phyloP scores from a whole-genome alignment of 163 green algal species.

The Coccomyxa subellipsoidea region DNA sequence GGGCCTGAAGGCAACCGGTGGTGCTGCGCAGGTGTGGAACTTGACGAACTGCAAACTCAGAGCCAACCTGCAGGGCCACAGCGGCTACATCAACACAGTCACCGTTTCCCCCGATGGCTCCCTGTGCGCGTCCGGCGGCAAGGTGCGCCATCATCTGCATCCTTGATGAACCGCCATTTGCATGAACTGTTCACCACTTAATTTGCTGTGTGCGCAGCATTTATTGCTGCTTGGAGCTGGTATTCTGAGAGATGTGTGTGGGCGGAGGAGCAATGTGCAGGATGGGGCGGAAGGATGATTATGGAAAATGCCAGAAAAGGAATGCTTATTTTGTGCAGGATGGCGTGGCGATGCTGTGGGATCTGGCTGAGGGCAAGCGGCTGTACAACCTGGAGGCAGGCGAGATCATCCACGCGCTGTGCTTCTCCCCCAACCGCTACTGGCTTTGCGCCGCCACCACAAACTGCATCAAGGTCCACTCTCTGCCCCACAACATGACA shows the following conservation, averaged over 20 bases:
- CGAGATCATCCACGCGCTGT: conserved; percentile 98
- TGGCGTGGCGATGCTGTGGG: conserved; percentile 98
- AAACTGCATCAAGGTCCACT: conserved; percentile 55
- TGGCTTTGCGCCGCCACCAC: conserved; percentile 98
- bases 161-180: too few relatives aligned
- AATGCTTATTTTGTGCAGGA: too few relatives aligned
- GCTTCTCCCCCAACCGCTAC: conserved; percentile 99
- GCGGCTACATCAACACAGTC: conserved; percentile 94
- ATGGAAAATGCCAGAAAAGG: too few relatives aligned
- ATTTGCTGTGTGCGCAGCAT: background rate
- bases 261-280: background rate
- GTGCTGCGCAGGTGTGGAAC: conserved; percentile 85
- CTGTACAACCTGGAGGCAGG: conserved; percentile 93
- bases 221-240: too few relatives aligned
- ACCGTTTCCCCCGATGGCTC: conserved; percentile 98
- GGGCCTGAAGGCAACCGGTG: too few relatives aligned
- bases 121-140: conserved; percentile 96
- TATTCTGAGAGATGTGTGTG: too few relatives aligned
- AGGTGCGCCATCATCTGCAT: conserved; percentile 48
- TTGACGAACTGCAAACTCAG: conserved; percentile 98
- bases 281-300: too few relatives aligned
- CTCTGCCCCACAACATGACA: background rate
- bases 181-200: background rate
- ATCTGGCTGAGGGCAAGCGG: conserved; percentile 97
- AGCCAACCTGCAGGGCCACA: conserved; percentile 94